Percentiles rank a stretch among this genome's conserved stretches.
Evolutionary conservation across 768 basidiomycete genomes (phyloP).

Genomic region (Dacryopinax primogenitus): DNA sequence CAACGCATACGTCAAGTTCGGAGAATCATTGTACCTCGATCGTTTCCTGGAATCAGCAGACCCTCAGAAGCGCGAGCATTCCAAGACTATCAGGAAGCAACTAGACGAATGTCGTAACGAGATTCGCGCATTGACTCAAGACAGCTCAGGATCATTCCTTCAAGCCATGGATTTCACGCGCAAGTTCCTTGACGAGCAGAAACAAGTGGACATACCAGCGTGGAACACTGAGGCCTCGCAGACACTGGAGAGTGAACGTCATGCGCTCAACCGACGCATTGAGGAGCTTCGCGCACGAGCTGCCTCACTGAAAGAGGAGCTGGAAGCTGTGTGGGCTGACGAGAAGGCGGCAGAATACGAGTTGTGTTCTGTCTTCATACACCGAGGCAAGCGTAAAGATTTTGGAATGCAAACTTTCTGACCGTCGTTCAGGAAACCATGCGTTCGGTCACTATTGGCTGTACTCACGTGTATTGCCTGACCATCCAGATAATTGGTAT

Average conservation of each 20-base stretch:
- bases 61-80: conserved; percentile 52
- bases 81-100: conserved; percentile 55
- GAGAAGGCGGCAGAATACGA: conserved; percentile 63
- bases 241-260: conserved; percentile 43
- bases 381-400: background rate
- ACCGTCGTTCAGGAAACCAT: conserved; percentile 19
- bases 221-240: conserved; percentile 47
- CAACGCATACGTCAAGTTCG: conserved; percentile 87
- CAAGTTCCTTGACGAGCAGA: conserved; percentile 45
- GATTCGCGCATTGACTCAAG: conserved; percentile 51
- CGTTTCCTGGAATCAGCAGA: conserved; percentile 75
- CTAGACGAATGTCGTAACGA: conserved; percentile 54
- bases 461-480: conserved; percentile 78
- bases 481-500: conserved; percentile 74
- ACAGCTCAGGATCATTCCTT: conserved; percentile 53
- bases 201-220: conserved; percentile 34
- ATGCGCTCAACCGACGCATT: conserved; percentile 42
- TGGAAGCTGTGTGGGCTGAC: conserved; percentile 65
- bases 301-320: conserved; percentile 44
- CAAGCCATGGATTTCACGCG: conserved; percentile 43
- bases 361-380: conserved; percentile 64
- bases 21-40: conserved; percentile 77
- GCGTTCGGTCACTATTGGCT: conserved; percentile 80
- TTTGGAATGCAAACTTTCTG: too few species aligned
- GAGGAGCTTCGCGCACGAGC: conserved; percentile 40